phyloP scores from a whole-genome alignment of 306 rosid genomes.

The Carpinus fangiana region DNA sequence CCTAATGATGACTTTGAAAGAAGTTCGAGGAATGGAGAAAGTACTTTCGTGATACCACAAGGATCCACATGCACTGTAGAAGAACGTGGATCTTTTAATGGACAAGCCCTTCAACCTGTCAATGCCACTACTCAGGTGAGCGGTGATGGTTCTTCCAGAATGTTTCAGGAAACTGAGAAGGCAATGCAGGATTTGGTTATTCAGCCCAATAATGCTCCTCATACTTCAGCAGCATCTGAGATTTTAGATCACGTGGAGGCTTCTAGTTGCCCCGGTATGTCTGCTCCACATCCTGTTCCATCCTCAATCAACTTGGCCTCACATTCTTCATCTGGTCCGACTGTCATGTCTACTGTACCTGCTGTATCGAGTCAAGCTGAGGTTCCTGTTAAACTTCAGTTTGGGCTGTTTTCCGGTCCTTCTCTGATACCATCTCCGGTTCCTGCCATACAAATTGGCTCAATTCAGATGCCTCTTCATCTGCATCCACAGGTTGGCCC shows the following conservation, averaged over 20 bases:
- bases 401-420: slow-evolving; percentile 97
- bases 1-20: slow-evolving; percentile 82
- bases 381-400: slow-evolving; percentile 83
- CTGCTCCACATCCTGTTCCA: slow-evolving; percentile 48
- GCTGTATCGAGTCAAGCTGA: slow-evolving; percentile 65
- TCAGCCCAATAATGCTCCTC: slow-evolving; percentile 46
- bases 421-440: slow-evolving; percentile 93
- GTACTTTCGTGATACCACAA: slow-evolving; percentile 39
- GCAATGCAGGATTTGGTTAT: slow-evolving; percentile 45
- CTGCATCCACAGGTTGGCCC: slow-evolving; percentile 78
- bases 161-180: slow-evolving; percentile 61
- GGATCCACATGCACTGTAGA: slow-evolving; percentile 41
- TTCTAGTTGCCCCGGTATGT: slow-evolving; percentile 45
- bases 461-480: slow-evolving; percentile 98
- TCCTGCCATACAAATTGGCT: slow-evolving; percentile 95
- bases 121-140: slow-evolving; percentile 48
- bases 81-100: slow-evolving; percentile 51
- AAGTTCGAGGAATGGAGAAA: slow-evolving; percentile 49
- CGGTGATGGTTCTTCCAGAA: slow-evolving; percentile 49
- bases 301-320: slow-evolving; percentile 49
- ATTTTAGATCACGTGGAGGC: slow-evolving; percentile 47
- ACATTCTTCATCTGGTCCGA: slow-evolving; percentile 48
- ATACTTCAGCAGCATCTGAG: slow-evolving; percentile 39
- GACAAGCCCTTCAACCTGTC: slow-evolving; percentile 43
- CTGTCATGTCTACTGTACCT: slow-evolving; percentile 46